Conservation (phyloP, 306 rosid genomes). For the Sechiopsis laciniata region DNA sequence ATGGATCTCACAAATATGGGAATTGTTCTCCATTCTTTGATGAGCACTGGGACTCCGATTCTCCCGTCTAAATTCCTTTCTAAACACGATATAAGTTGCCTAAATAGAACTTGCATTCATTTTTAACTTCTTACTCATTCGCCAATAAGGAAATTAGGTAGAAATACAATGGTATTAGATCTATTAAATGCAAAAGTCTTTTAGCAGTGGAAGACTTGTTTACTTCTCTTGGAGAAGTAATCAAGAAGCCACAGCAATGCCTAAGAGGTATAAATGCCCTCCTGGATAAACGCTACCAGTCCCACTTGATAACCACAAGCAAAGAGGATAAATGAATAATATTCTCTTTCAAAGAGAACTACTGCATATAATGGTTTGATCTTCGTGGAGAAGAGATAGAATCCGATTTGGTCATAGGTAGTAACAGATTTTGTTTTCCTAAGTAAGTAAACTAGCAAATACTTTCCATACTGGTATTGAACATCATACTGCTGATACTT, state of each 20-base stretch:
- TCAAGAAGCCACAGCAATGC: not conserved
- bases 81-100: not conserved
- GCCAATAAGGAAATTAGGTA: not conserved
- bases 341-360: not conserved
- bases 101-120: not conserved
- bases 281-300: not conserved
- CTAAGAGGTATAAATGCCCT: not conserved
- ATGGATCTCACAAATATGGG: not conserved
- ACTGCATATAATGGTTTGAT: not conserved
- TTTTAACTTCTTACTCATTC: not conserved
- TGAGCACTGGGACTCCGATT: not conserved
- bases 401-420: not conserved
- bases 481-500: not conserved
- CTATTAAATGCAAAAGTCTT: not conserved
- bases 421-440: not conserved
- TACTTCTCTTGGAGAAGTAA: not conserved
- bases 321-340: not conserved
- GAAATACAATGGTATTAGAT: not conserved
- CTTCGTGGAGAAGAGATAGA: not conserved
- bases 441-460: not conserved
- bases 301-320: not conserved
- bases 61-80: not conserved
- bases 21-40: not conserved
- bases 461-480: not conserved
- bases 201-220: conserved; percentile 1